Base-by-base conservation (phyloP, 257 asterid species). In the Leptodermis oblonga region DNA sequence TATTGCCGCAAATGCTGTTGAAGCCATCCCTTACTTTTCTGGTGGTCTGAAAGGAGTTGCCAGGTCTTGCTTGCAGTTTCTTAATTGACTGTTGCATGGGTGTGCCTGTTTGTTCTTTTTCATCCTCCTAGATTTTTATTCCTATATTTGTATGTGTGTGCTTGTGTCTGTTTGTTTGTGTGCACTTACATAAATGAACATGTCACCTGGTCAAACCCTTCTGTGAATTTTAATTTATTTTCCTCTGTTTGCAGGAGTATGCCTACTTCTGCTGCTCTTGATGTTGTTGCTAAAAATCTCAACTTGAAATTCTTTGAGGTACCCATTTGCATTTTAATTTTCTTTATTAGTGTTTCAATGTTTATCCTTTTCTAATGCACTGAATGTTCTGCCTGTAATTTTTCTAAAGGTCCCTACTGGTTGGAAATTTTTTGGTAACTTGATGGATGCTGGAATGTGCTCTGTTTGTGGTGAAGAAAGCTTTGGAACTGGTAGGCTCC, bases 261-360 rank as follows among this genome's bases (percentile, higher is more conserved):
- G 99, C 97, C 99, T 72, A 93, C 99, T 23, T 93, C 99, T 77
- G 95, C 99, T 72, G 99, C 99, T 75, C 99, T 93, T 74, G 97
- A 93, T 78, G 95, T 93, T 73, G 99, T 93, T 33, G 99, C 99
- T 48, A 85, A 83, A 72, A 77, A 85, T 82, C 86, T 93, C 76
- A 85, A 87, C 51, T 85, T 93, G 85, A 93, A 93, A 74, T 93
- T 90, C 78, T 93, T 93, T 74, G 97, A 90, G 99, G 99, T 93
- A 78, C 76, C 46, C 41, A 15, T 45, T 30, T 30, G 17, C 30
- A 3, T 17, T 3, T 9, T 1, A 11, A 9, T 52, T 13, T 67
- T 41, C 67, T 42, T 54, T 68, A 37, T 78, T 22, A 56, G 60
- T 68, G 34, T 69, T 26, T 31, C 31, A 25, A 11, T 54, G 31